Evolutionary conservation across 371 early-diverging fungal genomes (phyloP).

Genomic region (Rhizomucor miehei): DNA sequence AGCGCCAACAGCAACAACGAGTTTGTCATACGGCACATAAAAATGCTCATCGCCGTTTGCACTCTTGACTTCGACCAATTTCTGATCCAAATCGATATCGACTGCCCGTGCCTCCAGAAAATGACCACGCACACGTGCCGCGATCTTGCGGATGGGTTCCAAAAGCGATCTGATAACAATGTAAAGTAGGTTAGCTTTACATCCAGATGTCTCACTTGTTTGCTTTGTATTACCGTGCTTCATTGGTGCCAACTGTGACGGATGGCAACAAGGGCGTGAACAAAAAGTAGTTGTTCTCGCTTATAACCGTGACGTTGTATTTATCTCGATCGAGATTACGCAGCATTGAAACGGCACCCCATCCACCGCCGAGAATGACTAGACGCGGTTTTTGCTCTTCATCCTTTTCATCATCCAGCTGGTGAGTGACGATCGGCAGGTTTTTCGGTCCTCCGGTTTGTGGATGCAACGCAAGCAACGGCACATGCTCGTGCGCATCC

Average conservation of each 20-base stretch:
- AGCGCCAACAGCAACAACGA: constrained; percentile 85
- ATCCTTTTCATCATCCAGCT: constrained; percentile 22
- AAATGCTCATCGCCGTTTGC: constrained; percentile 43
- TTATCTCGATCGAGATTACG: constrained; percentile 62
- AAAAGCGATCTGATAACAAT: constrained; percentile 54
- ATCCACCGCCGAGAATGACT: constrained; percentile 77
- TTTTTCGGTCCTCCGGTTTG: constrained; percentile 32
- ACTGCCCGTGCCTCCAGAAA: constrained; percentile 62
- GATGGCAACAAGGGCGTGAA: constrained; percentile 85
- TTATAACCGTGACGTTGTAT: constrained; percentile 74
- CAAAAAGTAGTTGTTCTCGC: constrained; percentile 77
- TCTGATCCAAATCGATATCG: constrained; percentile 67
- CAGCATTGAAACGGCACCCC: constrained; percentile 65
- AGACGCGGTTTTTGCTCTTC: constrained; percentile 54
- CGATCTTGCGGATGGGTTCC: constrained; percentile 74
- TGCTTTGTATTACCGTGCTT: constrained; percentile 49
- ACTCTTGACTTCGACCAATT: constrained; percentile 39
- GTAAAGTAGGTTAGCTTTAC: background rate
- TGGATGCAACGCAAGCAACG: constrained; percentile 32
- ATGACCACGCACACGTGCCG: constrained; percentile 43
- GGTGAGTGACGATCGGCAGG: constrained; percentile 28
- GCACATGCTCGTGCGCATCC: constrained; percentile 27
- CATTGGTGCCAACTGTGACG: constrained; percentile 73
- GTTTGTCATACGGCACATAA: constrained; percentile 72
- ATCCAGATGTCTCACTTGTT: background rate